Evolutionary conservation across 257 asterid genomes (phyloP), one percentile per base, ranked within the genome.

Genomic region (Capsicum chinense): DNA sequence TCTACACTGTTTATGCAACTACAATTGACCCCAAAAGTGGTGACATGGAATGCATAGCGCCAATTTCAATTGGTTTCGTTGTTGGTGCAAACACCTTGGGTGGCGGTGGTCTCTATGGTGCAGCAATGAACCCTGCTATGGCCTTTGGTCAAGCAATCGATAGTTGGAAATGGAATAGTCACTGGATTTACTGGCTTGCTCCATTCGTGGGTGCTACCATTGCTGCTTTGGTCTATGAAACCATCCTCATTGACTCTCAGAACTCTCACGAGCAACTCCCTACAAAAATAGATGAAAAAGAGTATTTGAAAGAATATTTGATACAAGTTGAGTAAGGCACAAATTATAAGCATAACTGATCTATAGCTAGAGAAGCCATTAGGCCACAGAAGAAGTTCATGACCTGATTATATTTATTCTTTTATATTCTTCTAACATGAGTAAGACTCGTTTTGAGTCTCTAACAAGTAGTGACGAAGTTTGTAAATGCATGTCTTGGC

Each of bases 11-110:
- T 52, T 52, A 52, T 52, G 57, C 57, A 50, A 93, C 96, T 0
- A 96, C 97, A 0, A 90, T 93, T n/a, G 97, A 93, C 62, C 96
- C 97, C 26, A 93, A 93, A 91, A 93, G 89, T 83, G 97, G 97
- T 2, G 90, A 92, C 80, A 62, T 92, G 4, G 97, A 96, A 39
- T 89, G 84, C 89, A 89, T 93, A 54, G 97, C 97, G 1, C 97
- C 97, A 19, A 85, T 92, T 54, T 94, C 95, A 79, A 93, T 93
- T 19, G 95, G 97, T 26, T 90, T 93, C 89, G 91, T 91, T 7
- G 97, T 93, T 11, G 97, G 98, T 6, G 98, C 98, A 79, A 93
- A 93, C 89, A 91, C 91, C 89, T 83, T 93, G 84, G 95, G 92
- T 0, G 97, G 95, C 15, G 98, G 97, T 0, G 97, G 94, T 3